Conservation (phyloP, 2,329 filamentous ascomycete species). For the Daldinia eschscholtzii region DNA sequence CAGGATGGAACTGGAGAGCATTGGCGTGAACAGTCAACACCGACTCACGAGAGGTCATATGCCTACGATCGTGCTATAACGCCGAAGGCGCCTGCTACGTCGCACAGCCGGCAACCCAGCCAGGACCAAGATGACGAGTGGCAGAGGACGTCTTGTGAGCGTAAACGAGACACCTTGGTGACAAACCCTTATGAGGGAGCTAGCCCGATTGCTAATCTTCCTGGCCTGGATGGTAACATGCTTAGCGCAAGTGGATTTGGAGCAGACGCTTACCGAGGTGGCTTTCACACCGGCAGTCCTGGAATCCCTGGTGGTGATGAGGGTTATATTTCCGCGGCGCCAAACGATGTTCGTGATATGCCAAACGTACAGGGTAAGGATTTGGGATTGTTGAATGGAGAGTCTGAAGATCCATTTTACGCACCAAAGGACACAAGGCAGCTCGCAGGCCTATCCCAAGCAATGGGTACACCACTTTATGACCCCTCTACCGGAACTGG, state of each 20-base stretch:
- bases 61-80: conserved; percentile 51
- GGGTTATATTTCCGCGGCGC: conserved; percentile 86
- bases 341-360: conserved; percentile 67
- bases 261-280: conserved; percentile 56
- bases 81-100: conserved; percentile 55
- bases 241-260: conserved; percentile 57
- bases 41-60: conserved; percentile 51
- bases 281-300: conserved; percentile 69
- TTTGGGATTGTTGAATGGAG: conserved; percentile 65
- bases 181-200: conserved; percentile 76
- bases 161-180: conserved; percentile 74
- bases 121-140: conserved; percentile 75
- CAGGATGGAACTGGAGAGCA: conserved; percentile 49
- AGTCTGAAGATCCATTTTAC: conserved; percentile 76
- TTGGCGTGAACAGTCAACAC: conserved; percentile 52
- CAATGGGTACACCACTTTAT: conserved; percentile 89
- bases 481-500: conserved; percentile 89
- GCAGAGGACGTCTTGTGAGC: conserved; percentile 71
- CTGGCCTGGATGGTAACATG: conserved; percentile 64
- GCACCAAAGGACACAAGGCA: conserved; percentile 72
- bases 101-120: conserved; percentile 66
- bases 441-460: conserved; percentile 90
- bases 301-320: conserved; percentile 79
- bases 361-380: conserved; percentile 68
- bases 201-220: conserved; percentile 70